Percentiles rank a stretch among this genome's conserved stretches.
phyloP scores from a whole-genome alignment of 768 basidiomycete species.

The Pleurotus djamor region DNA sequence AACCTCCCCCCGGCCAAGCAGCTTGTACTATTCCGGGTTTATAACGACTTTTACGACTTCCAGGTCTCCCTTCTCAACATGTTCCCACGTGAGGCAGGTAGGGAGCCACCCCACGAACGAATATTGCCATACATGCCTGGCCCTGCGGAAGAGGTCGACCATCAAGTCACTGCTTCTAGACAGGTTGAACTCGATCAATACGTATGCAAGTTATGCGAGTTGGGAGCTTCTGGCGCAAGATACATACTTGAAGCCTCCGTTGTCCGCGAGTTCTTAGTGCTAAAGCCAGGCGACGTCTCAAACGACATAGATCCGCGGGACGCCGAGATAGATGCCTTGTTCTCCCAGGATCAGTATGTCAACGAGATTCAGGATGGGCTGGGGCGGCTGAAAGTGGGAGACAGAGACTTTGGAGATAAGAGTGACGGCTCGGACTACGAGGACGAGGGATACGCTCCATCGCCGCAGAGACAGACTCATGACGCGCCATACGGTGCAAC shows the following conservation, averaged over 20 bases:
- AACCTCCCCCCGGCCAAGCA: constrained; percentile 66
- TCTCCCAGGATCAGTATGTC: constrained; percentile 32
- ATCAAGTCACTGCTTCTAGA: constrained; percentile 76
- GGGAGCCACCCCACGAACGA: constrained; percentile 59
- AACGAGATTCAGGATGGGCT: constrained; percentile 49
- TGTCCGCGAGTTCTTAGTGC: constrained; percentile 79
- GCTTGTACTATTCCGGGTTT: constrained; percentile 89
- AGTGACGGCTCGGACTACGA: constrained; percentile 72
- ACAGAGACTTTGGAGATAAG: constrained; percentile 34
- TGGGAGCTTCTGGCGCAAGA: constrained; percentile 64
- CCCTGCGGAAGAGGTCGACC: constrained; percentile 81
- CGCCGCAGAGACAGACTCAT: constrained; percentile 34
- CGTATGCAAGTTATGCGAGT: constrained; percentile 72
- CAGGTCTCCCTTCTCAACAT: constrained; percentile 85
- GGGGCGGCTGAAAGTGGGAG: constrained; percentile 43
- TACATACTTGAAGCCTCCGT: constrained; percentile 82
- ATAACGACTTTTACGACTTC: constrained; percentile 98
- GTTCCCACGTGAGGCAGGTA: constrained; percentile 91
- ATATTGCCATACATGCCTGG: constrained; percentile 98
- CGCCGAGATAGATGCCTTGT: constrained; percentile 57
- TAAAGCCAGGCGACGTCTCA: constrained; percentile 85
- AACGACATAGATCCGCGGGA: constrained; percentile 60
- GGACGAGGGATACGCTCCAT: constrained; percentile 51
- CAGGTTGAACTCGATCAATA: constrained; percentile 88
- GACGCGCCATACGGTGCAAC: constrained; percentile 34